phyloP scores from a whole-genome alignment of 2,329 filamentous ascomycete genomes.

The Thielaviopsis populi region DNA sequence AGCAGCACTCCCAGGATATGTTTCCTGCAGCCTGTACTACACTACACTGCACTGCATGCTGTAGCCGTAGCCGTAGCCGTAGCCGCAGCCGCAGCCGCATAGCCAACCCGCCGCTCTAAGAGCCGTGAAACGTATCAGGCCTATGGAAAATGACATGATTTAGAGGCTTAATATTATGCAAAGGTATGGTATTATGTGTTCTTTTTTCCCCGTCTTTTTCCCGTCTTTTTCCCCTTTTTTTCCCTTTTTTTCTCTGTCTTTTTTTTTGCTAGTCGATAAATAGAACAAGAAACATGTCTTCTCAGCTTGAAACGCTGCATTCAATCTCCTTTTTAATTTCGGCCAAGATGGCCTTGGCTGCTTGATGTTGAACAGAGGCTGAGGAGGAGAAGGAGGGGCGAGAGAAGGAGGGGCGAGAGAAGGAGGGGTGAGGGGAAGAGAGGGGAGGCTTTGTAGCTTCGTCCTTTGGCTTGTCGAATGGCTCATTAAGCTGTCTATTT shows the following conservation, averaged over 20 bases:
- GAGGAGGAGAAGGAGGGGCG: background rate
- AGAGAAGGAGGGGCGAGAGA: background rate
- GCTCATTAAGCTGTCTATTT: too few species aligned
- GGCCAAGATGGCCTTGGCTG: background rate
- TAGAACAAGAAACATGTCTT: background rate
- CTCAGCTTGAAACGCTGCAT: background rate
- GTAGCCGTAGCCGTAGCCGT: background rate
- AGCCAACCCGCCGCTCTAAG: background rate
- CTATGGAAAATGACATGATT: background rate
- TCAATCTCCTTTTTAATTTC: background rate
- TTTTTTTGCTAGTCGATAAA: background rate
- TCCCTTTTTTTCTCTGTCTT: background rate
- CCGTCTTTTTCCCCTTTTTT: background rate
- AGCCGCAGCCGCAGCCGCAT: background rate
- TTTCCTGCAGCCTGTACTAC: background rate
- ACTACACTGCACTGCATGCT: too few species aligned
- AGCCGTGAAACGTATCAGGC: constrained; percentile 3
- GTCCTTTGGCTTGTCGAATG: too few species aligned
- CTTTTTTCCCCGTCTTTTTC: background rate
- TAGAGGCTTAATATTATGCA: background rate
- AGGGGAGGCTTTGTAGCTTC: background rate
- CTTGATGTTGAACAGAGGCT: background rate
- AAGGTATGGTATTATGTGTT: background rate
- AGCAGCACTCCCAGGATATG: background rate
- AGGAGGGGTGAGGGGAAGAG: background rate